Evolutionary conservation across 2,329 filamentous ascomycete species (phyloP).

Genomic region (Geosmithia flava): DNA sequence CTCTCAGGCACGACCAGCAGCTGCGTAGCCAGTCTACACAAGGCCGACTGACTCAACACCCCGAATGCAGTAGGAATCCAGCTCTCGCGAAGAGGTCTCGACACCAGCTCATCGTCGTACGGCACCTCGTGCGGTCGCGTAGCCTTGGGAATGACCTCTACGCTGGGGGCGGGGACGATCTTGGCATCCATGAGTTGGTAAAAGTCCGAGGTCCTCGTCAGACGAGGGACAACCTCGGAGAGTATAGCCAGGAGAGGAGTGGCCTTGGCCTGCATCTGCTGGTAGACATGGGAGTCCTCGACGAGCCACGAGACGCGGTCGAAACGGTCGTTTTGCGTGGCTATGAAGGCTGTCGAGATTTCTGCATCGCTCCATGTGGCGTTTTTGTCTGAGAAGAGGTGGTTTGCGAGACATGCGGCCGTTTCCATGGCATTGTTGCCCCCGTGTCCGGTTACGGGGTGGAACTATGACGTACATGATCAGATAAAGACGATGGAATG

Average conservation of each 20-base stretch:
- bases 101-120: neutral
- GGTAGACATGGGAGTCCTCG: neutral
- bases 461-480: neutral
- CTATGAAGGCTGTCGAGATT: neutral
- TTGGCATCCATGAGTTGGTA: neutral
- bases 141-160: neutral
- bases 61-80: neutral
- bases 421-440: constrained; percentile 1
- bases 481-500: neutral
- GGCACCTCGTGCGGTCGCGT: neutral
- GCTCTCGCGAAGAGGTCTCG: neutral
- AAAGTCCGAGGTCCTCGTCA: neutral
- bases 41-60: neutral
- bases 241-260: neutral
- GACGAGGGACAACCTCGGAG: neutral
- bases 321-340: neutral
- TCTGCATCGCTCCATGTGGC: neutral
- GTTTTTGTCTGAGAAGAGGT: neutral
- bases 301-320: neutral
- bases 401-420: neutral
- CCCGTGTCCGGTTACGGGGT: neutral
- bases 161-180: neutral
- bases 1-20: neutral
- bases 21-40: neutral
- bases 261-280: neutral